Evolutionary conservation across 345 rosid species (phyloP), one percentile per base, ranked within the genome.

Genomic region (thale cress (Arabidopsis thaliana)): DNA sequence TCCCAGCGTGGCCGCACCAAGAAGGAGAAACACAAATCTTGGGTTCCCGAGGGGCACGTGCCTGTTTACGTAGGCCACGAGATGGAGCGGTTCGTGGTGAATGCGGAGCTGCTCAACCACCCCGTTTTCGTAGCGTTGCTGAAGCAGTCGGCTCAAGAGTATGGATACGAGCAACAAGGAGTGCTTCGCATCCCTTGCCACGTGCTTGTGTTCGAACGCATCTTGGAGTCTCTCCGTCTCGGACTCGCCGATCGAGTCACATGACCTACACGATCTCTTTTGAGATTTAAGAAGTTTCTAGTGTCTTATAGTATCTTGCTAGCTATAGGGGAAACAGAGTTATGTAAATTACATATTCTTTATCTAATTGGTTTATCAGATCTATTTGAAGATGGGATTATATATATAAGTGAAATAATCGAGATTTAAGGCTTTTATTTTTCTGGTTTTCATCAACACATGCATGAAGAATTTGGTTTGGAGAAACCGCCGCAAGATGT

Each of bases 61-160:
- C 93, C 96, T 57, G 90, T 93, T 22, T 87, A 81, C 84, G 98
- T 93, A 8, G 98, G 98, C 1, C 95, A 87, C 38, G 95, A 88
- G 83, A 87, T 88, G 95, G 91, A 88, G 76, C 79, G 95, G 74
- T 93, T 93, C 79, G 83, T 83, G 32, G 90, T 93, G 23, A 82
- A 81, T 66, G 91, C 98, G 0, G 93, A 87, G 88, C 77, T 92
- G 16, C 82, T 92, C 37, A 87, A 87, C 84, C 97, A 90, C 20
- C 93, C 93, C 28, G 78, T 85, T 12, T 86, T 92, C 77, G 64
- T 84, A 28, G 83, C 77, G 4, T 78, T 92, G 38, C 87, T 92
- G 60, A 84, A 88, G 56, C 73, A 76, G 67, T 88, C 97, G 41
- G 97, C 96, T n/a, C 88, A 90, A 63, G 96, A 88, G 83, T 92